A percentile compares a stretch with the other conserved stretches of the same genome.
Evolutionary conservation across 2,329 filamentous ascomycete species (phyloP).

Genomic region (Aureobasidium sp.): DNA sequence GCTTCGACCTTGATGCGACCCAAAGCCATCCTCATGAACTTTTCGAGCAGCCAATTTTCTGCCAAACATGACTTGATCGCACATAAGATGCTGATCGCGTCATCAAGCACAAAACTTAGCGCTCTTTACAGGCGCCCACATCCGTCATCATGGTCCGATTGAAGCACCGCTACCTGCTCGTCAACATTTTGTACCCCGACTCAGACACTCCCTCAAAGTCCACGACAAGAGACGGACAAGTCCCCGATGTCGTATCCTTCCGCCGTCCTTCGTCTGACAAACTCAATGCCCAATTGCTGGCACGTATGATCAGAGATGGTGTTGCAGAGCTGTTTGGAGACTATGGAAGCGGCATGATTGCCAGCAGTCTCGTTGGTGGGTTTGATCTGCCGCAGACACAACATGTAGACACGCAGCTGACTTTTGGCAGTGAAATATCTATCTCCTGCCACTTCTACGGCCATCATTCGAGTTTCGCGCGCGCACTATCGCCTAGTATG

Average conservation of each 20-base stretch:
- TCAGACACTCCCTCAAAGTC: constrained; percentile 22
- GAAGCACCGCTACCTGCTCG: constrained; percentile 92
- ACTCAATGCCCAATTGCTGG: constrained; percentile 58
- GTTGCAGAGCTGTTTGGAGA: constrained; percentile 76
- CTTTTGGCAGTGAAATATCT: constrained; percentile 72
- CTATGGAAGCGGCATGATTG: constrained; percentile 71
- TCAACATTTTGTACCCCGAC: constrained; percentile 81
- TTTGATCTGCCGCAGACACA: not conserved
- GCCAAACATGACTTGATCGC: constrained; percentile 1
- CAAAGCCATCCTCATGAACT: not conserved
- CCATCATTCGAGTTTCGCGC: constrained; percentile 78
- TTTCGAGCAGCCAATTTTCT: not conserved
- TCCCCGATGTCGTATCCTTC: constrained; percentile 60
- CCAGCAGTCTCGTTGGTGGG: constrained; percentile 61
- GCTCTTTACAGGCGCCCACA: not conserved
- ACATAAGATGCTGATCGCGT: not conserved
- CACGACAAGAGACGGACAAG: constrained; percentile 31
- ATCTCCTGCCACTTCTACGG: constrained; percentile 84
- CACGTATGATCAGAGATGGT: constrained; percentile 63
- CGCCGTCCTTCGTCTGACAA: constrained; percentile 70
- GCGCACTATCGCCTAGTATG: constrained; percentile 81
- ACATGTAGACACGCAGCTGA: not conserved
- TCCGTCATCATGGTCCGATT: constrained; percentile 72
- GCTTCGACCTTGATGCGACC: not conserved
- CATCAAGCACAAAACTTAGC: not conserved